Percentiles rank a stretch among this genome's conserved stretches.
Conservation (phyloP, 2,329 filamentous ascomycete genomes). For the Apiospora pterosperma region DNA sequence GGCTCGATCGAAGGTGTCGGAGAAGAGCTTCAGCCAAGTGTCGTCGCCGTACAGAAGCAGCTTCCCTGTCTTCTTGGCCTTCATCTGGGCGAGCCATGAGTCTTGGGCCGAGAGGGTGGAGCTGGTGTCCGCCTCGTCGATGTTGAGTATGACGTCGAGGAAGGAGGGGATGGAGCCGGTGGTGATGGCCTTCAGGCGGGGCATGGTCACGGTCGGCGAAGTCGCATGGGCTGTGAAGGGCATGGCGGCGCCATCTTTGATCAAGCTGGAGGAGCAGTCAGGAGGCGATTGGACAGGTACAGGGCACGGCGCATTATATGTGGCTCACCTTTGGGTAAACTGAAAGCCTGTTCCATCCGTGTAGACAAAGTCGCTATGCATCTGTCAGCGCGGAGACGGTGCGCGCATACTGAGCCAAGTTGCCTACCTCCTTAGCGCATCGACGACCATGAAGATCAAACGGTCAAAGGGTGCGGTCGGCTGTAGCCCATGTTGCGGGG, state of each 20-base stretch:
- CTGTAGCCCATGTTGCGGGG: slow-evolving; percentile 47
- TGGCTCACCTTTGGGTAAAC: slow-evolving; percentile 79
- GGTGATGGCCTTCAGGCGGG: slow-evolving; percentile 92
- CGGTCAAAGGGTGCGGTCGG: slow-evolving; percentile 77
- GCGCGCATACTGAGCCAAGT: neutral
- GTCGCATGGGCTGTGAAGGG: slow-evolving; percentile 95
- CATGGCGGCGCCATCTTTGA: slow-evolving; percentile 76
- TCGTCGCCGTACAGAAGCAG: slow-evolving; percentile 96
- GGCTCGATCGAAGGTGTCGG: slow-evolving; percentile 76
- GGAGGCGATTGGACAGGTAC: neutral
- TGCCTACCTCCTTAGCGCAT: slow-evolving; percentile 79
- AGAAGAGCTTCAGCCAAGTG: slow-evolving; percentile 97
- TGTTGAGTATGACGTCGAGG: slow-evolving; percentile 92
- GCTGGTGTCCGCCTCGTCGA: slow-evolving; percentile 88
- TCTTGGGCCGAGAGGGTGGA: slow-evolving; percentile 87
- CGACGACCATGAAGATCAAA: slow-evolving; percentile 95
- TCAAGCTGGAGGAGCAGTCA: slow-evolving; percentile 56
- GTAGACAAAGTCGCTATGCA: slow-evolving; percentile 84
- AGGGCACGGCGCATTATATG: neutral
- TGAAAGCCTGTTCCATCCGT: slow-evolving; percentile 74
- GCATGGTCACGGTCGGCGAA: slow-evolving; percentile 98
- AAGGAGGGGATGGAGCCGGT: slow-evolving; percentile 98
- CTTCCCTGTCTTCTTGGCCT: slow-evolving; percentile 65
- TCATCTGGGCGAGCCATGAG: slow-evolving; percentile 94
- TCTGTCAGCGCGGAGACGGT: neutral